A percentile compares a stretch with the other conserved stretches of the same genome.
Evolutionary conservation across 2,329 filamentous ascomycete genomes (phyloP).

Genomic region (Colletotrichum sansevieriae): DNA sequence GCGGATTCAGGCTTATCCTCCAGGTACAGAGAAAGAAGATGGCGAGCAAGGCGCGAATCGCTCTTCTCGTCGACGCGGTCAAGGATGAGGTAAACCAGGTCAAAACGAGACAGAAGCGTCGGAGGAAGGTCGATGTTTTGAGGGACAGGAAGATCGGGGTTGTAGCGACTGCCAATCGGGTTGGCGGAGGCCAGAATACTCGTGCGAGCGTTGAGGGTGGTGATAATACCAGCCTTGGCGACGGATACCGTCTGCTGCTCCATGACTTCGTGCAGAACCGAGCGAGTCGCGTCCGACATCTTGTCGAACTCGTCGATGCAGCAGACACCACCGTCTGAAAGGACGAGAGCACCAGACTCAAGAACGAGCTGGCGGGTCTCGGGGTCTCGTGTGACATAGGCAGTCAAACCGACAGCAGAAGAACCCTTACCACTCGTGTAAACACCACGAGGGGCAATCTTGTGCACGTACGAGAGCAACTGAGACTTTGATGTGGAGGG

Average conservation of each 20-base stretch:
- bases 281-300: conserved; percentile 84
- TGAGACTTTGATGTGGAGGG: conserved; percentile 98
- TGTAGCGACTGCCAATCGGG: conserved; percentile 97
- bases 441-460: conserved; percentile 90
- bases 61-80: conserved; percentile 92
- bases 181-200: conserved; percentile 98
- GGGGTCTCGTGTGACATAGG: conserved; percentile 84
- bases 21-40: conserved; percentile 95
- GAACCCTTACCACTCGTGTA: conserved; percentile 87
- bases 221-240: conserved; percentile 94
- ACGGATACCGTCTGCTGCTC: conserved; percentile 89
- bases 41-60: conserved; percentile 89
- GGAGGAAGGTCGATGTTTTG: conserved; percentile 98
- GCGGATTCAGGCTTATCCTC: conserved; percentile 94
- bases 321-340: conserved; percentile 86
- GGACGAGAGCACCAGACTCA: conserved; percentile 82
- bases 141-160: conserved; percentile 93
- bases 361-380: conserved; percentile 85
- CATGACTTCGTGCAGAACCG: conserved; percentile 89
- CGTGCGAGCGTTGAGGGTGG: conserved; percentile 94
- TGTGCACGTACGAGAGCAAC: conserved; percentile 93
- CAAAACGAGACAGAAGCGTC: conserved; percentile 94
- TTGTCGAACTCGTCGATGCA: conserved; percentile 91
- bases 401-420: conserved; percentile 84
- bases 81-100: conserved; percentile 95